phyloP scores from a whole-genome alignment of 768 basidiomycete genomes.

The Hysterangium stoloniferum region DNA sequence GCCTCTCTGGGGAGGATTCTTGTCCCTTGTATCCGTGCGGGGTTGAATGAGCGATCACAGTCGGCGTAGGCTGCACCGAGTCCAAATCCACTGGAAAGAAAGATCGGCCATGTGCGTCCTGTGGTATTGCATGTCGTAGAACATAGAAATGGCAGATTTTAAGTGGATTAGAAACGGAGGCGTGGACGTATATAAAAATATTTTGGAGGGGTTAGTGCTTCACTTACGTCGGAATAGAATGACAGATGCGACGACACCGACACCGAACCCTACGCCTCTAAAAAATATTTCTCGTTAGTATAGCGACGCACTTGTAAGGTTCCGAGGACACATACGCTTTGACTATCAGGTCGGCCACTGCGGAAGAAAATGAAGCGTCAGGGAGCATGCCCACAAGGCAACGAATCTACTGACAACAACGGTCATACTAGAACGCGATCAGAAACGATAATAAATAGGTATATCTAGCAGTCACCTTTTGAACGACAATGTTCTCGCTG shows the following conservation, averaged over 20 bases:
- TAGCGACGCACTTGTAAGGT: not conserved
- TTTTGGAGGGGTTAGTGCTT: no score
- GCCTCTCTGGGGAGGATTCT: constrained; percentile 44
- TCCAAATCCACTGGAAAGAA: constrained; percentile 80
- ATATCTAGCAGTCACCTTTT: constrained; percentile 61
- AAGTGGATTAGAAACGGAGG: not conserved
- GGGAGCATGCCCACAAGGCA: constrained; percentile 1
- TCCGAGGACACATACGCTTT: constrained; percentile 58
- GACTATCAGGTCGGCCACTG: constrained; percentile 79
- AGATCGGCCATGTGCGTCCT: constrained; percentile 93
- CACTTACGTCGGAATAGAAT: constrained; percentile 85
- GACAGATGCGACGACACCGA: constrained; percentile 82
- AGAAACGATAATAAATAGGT: not conserved
- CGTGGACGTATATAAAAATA: no score
- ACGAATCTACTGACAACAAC: constrained; percentile 55
- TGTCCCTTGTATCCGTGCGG: constrained; percentile 79
- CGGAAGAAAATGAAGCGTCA: no score
- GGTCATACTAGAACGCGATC: constrained; percentile 56
- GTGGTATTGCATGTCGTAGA: constrained; percentile 7
- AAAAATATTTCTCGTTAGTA: constrained; percentile 12
- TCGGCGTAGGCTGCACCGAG: constrained; percentile 83
- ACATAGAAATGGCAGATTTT: constrained; percentile 7
- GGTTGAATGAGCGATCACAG: constrained; percentile 91
- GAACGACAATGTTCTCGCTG: constrained; percentile 83
- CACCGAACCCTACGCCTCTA: constrained; percentile 84